Conservation (phyloP, 352 stramenopile genomes). For the Blastocystis sp. region DNA sequence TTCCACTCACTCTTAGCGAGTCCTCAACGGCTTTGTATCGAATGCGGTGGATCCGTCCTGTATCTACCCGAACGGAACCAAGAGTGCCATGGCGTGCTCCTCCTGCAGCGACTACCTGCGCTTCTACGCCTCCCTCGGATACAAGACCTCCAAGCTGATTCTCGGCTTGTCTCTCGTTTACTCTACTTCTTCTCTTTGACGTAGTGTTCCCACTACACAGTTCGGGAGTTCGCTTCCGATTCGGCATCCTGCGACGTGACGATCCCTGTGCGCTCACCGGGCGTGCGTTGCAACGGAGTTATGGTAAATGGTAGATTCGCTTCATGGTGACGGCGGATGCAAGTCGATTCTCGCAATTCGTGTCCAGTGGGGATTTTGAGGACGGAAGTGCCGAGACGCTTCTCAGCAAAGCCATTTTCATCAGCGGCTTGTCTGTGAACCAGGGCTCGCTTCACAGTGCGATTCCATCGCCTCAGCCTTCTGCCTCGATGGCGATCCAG, state of each 20-base stretch:
- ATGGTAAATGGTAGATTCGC: neutral
- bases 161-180: neutral
- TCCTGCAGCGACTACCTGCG: constrained; percentile 23
- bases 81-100: neutral
- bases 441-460: neutral
- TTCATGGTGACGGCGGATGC: constrained; percentile 8
- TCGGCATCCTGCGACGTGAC: neutral
- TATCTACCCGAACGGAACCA: neutral
- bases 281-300: neutral
- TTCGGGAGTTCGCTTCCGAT: neutral
- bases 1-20: neutral
- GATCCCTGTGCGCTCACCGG: neutral
- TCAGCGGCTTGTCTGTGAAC: neutral
- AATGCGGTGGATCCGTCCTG: neutral
- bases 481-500: neutral
- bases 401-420: neutral
- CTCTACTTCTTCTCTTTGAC: neutral
- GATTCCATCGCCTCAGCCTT: neutral
- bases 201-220: constrained; percentile 44
- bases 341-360: neutral
- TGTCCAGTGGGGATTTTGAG: constrained; percentile 46
- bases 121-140: constrained; percentile 25
- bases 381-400: neutral
- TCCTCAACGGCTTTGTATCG: neutral
- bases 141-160: constrained; percentile 46